A percentile compares a stretch with the other conserved stretches of the same genome.
Evolutionary conservation across 2,329 filamentous ascomycete genomes (phyloP).

Genomic region (Aureobasidium sp.): DNA sequence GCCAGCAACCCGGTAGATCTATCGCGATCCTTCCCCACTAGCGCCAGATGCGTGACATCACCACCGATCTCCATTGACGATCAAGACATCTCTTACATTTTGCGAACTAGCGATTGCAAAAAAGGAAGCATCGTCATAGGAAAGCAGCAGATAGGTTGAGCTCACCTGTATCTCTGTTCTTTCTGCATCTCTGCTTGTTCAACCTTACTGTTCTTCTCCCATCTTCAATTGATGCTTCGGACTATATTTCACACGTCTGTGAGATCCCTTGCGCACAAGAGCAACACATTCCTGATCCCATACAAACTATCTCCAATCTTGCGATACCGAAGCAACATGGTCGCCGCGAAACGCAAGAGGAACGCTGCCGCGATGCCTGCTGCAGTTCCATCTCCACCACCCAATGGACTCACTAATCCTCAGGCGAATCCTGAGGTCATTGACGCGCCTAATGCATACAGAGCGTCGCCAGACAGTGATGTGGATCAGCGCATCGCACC

Average conservation of each 20-base stretch:
- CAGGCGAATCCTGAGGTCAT: slow-evolving; percentile 33
- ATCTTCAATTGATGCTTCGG: slow-evolving; percentile 5
- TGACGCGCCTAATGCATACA: slow-evolving; percentile 34
- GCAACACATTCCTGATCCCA: background rate
- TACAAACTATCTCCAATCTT: background rate
- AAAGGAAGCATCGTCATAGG: slow-evolving; percentile 6
- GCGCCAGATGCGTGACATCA: slow-evolving; percentile 9
- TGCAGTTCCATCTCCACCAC: background rate
- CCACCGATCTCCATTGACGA: background rate
- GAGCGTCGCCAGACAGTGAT: slow-evolving; percentile 37
- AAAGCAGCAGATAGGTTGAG: background rate
- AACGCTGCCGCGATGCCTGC: background rate
- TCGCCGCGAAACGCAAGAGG: slow-evolving; percentile 4
- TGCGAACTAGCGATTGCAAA: background rate
- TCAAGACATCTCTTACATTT: background rate
- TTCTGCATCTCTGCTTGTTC: background rate
- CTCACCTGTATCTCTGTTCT: background rate
- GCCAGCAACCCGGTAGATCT: background rate
- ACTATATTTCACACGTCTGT: background rate
- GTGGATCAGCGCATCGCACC: slow-evolving; percentile 26
- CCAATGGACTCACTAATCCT: slow-evolving; percentile 22
- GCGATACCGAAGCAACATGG: background rate
- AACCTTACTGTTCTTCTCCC: background rate
- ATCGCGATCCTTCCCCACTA: background rate
- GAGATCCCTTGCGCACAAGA: slow-evolving; percentile 5